A percentile compares a stretch with the other conserved stretches of the same genome.
These are phyloP conservation scores for Aspergillus novofumigatus DNA, from an alignment of 2,329 filamentous ascomycete genomes.

Conservation along the genomic window DNA sequence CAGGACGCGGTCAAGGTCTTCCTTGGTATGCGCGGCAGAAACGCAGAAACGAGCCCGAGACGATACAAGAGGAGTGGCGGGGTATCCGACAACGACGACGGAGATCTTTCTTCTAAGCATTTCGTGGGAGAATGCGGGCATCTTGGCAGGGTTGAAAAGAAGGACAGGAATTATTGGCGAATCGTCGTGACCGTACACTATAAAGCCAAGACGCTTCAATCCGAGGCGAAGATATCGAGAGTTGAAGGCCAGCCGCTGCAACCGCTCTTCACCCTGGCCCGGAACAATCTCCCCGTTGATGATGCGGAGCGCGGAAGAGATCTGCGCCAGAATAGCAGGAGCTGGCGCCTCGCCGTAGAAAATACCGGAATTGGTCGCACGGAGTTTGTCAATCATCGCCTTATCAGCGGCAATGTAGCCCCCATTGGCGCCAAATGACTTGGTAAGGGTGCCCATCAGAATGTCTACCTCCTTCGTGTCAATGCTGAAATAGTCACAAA, in stretches of 20 bases:
- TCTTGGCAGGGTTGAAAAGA: conserved; percentile 98
- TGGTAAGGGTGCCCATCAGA: conserved; percentile 96
- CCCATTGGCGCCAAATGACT: conserved; percentile 97
- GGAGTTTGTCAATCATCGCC: conserved; percentile 85
- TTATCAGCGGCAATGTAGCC: conserved; percentile 91
- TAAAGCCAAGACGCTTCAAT: conserved; percentile 92
- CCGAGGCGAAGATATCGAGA: conserved; percentile 96
- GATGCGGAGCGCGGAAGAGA: conserved; percentile 77
- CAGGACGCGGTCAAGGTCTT: conserved; percentile 87
- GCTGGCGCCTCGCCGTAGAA: conserved; percentile 83
- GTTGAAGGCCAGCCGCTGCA: conserved; percentile 96
- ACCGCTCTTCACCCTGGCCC: conserved; percentile 89
- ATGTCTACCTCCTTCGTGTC: conserved; percentile 86
- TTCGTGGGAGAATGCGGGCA: conserved; percentile 96
- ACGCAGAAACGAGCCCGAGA: conserved; percentile 95
- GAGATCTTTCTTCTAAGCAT: conserved; percentile 98
- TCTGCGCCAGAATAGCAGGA: conserved; percentile 86
- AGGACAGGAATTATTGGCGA: conserved; percentile 93
- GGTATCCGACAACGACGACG: conserved; percentile 94
- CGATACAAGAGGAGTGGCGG: conserved; percentile 89
- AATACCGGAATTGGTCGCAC: conserved; percentile 78
- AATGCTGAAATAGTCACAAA: conserved; percentile 95
- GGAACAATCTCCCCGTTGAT: conserved; percentile 84
- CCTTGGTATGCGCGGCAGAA: conserved; percentile 94
- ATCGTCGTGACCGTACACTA: conserved; percentile 96